Conservation (phyloP, 306 rosid genomes). For the Quercus ilex region DNA sequence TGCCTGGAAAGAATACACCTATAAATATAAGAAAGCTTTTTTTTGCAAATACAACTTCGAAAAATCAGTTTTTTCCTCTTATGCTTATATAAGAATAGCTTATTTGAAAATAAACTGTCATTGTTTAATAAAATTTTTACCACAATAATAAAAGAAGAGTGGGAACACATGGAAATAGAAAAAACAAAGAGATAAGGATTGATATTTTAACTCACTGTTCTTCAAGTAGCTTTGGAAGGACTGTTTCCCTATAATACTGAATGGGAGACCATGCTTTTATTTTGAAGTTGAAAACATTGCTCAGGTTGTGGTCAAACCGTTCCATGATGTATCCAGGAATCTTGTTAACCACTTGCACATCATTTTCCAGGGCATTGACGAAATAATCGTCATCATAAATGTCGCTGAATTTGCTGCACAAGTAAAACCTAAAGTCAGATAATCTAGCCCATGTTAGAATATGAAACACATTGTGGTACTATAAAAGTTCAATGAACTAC, state of each 20-base stretch:
- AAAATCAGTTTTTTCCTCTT: neutral
- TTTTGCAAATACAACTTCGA: neutral
- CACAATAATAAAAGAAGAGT: neutral
- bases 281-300: conserved; percentile 92
- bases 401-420: conserved; percentile 85
- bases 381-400: conserved; percentile 89
- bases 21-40: neutral
- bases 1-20: neutral
- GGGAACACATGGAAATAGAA: neutral
- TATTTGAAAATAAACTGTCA: neutral
- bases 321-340: conserved; percentile 89
- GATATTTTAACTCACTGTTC: conserved; percentile 66
- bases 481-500: conserved; percentile 1
- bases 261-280: conserved; percentile 93
- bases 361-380: conserved; percentile 60
- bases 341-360: conserved; percentile 76
- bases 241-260: conserved; percentile 70
- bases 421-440: conserved; percentile 29
- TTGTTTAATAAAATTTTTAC: neutral
- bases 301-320: conserved; percentile 89
- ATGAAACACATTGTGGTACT: conserved; percentile 2
- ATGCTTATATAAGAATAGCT: neutral
- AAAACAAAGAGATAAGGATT: neutral
- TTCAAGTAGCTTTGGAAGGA: conserved; percentile 91
- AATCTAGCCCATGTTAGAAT: conserved; percentile 15